Evolutionary conservation across 768 basidiomycete species (phyloP).

Genomic region (Lactarius pseudohatsudake): DNA sequence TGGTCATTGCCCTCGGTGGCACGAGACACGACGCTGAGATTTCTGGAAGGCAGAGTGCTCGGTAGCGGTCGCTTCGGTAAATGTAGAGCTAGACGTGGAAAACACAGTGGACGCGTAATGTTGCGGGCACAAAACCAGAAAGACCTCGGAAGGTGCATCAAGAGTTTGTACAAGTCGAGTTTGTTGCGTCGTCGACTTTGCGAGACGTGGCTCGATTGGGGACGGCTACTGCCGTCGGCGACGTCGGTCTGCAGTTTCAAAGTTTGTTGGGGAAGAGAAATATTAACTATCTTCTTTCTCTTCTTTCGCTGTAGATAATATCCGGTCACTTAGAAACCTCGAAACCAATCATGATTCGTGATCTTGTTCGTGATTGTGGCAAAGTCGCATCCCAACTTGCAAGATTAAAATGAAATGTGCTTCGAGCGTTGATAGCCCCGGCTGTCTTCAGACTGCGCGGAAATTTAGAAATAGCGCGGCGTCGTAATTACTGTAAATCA

Average conservation of each 20-base stretch:
- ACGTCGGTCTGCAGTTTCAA: not conserved
- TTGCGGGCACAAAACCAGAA: not conserved
- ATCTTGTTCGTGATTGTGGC: not conserved
- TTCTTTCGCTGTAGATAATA: not conserved
- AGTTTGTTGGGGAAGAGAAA: not conserved
- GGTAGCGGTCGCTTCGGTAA: not conserved
- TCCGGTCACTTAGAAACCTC: not conserved
- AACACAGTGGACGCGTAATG: not conserved
- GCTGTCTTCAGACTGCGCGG: not conserved
- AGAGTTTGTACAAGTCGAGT: not conserved
- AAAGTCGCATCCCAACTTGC: not conserved
- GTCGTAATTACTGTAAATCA: not conserved
- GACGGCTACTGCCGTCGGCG: not conserved
- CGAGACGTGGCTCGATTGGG: constrained; percentile 1
- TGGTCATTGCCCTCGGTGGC: not conserved
- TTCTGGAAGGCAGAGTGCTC: constrained; percentile 8
- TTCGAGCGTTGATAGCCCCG: not conserved
- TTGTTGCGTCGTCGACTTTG: too few species aligned
- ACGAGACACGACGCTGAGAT: not conserved
- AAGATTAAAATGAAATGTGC: not conserved
- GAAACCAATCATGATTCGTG: not conserved
- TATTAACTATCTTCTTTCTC: not conserved
- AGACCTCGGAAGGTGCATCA: constrained; percentile 6
- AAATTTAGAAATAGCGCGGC: not conserved
- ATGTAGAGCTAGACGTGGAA: not conserved